Evolutionary conservation across 805 yeast genomes (phyloP).

Genomic region (Tetrapisispora iriomotensis): DNA sequence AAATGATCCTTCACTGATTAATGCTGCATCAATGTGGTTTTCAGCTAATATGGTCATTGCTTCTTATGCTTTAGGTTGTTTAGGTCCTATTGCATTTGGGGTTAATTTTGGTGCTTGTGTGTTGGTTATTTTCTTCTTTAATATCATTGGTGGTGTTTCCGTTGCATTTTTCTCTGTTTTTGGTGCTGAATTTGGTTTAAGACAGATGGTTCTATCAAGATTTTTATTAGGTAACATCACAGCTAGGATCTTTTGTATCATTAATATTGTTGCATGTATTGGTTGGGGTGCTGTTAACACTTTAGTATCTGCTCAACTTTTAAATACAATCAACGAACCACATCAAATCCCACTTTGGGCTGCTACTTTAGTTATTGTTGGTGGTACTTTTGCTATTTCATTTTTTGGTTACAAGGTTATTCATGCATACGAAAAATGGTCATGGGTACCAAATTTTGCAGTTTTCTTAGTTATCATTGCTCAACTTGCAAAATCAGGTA

Average conservation of each 20-base stretch:
- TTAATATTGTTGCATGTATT: constrained; percentile 76
- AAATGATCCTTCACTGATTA: constrained; percentile 51
- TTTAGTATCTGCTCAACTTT: constrained; percentile 76
- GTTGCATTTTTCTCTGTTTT: constrained; percentile 77
- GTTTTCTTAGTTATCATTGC: constrained; percentile 72
- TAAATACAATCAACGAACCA: constrained; percentile 57
- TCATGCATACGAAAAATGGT: constrained; percentile 71
- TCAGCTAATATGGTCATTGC: constrained; percentile 86
- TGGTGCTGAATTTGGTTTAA: constrained; percentile 76
- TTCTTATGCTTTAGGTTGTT: constrained; percentile 65
- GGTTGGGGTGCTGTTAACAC: constrained; percentile 95
- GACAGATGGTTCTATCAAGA: constrained; percentile 78
- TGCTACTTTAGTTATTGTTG: constrained; percentile 64
- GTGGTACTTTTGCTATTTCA: constrained; percentile 60
- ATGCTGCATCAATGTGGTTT: constrained; percentile 82
- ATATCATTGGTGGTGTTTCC: constrained; percentile 52
- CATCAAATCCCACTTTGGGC: constrained; percentile 76
- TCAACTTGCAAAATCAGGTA: constrained; percentile 56
- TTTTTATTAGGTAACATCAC: constrained; percentile 67
- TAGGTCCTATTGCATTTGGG: constrained; percentile 54
- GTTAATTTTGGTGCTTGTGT: constrained; percentile 32
- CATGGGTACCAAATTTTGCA: constrained; percentile 75
- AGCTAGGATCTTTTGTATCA: constrained; percentile 64
- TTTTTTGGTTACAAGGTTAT: constrained; percentile 79
- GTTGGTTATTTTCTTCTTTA: constrained; percentile 11